phyloP scores from a whole-genome alignment of 192 early-diverging fungal species.

The Pilobolus umbonatus region DNA sequence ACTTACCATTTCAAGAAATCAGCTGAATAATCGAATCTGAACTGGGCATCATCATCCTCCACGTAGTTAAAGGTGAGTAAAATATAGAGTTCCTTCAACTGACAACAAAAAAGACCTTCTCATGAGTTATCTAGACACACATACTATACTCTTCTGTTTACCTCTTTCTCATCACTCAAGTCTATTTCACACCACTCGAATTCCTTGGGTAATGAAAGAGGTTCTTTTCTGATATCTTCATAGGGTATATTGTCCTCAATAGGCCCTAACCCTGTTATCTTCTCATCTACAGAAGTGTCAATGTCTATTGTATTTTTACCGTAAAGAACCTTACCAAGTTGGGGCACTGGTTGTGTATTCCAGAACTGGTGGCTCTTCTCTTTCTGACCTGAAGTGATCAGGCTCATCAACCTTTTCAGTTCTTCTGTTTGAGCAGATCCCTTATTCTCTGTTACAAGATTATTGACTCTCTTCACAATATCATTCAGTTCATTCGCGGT shows the following conservation, averaged over 20 bases:
- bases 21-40: slow-evolving; percentile 94
- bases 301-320: neutral
- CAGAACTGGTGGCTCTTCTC: slow-evolving; percentile 84
- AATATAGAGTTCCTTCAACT: slow-evolving; percentile 84
- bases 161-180: slow-evolving; percentile 66
- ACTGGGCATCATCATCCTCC: slow-evolving; percentile 93
- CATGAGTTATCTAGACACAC: neutral
- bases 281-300: slow-evolving; percentile 50
- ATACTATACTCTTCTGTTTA: slow-evolving; percentile 22
- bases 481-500: slow-evolving; percentile 22
- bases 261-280: slow-evolving; percentile 66
- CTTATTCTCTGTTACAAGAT: slow-evolving; percentile 13
- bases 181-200: slow-evolving; percentile 89
- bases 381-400: slow-evolving; percentile 32
- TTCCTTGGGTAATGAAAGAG: slow-evolving; percentile 80
- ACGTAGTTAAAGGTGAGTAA: slow-evolving; percentile 93
- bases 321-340: slow-evolving; percentile 49
- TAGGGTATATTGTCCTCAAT: slow-evolving; percentile 72
- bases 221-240: slow-evolving; percentile 76
- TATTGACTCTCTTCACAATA: slow-evolving; percentile 15
- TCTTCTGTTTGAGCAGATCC: slow-evolving; percentile 11
- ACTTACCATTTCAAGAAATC: slow-evolving; percentile 87
- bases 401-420: slow-evolving; percentile 20
- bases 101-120: neutral
- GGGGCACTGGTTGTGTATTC: slow-evolving; percentile 94